phyloP scores from a whole-genome alignment of 768 basidiomycete species.

The Favolaschia claudopus region DNA sequence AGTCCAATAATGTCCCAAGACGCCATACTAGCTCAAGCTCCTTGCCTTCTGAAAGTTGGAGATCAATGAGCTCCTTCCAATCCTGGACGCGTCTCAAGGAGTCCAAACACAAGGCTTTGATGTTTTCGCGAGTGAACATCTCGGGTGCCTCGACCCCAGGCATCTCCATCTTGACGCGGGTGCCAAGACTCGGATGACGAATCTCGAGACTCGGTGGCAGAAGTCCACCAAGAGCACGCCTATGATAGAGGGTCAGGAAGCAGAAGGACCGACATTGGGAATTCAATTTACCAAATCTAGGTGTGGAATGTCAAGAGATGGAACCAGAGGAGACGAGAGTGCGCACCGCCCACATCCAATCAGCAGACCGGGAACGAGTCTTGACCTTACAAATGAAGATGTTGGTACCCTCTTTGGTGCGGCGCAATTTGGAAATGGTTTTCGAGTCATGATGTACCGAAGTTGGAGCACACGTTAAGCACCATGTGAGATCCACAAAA shows the following conservation, averaged over 20 bases:
- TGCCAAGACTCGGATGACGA: slow-evolving; percentile 69
- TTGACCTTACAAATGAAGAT: slow-evolving; percentile 88
- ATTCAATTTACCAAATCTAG: slow-evolving; percentile 24
- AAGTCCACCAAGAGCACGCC: slow-evolving; percentile 76
- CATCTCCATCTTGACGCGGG: slow-evolving; percentile 73
- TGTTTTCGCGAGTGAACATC: slow-evolving; percentile 65
- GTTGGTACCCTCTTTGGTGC: slow-evolving; percentile 72
- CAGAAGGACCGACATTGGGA: background rate
- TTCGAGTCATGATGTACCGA: slow-evolving; percentile 48
- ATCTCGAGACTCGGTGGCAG: slow-evolving; percentile 78
- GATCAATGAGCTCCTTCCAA: slow-evolving; percentile 68
- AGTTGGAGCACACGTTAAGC: slow-evolving; percentile 70
- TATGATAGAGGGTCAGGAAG: slow-evolving; percentile 35
- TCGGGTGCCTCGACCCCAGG: slow-evolving; percentile 59
- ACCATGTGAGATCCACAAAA: slow-evolving; percentile 85
- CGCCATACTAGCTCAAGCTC: slow-evolving; percentile 83
- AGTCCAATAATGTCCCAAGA: slow-evolving; percentile 76
- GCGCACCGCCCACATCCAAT: slow-evolving; percentile 94
- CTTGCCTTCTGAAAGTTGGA: slow-evolving; percentile 60
- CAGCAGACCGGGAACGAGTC: slow-evolving; percentile 77
- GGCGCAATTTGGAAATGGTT: slow-evolving; percentile 56
- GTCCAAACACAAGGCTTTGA: slow-evolving; percentile 68
- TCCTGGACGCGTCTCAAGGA: slow-evolving; percentile 63
- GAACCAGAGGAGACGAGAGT: slow-evolving; percentile 2
- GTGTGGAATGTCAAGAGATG: slow-evolving; percentile 1